These are phyloP conservation scores for Chaetoceros tenuissimus DNA, from an alignment of 108 stramenopile genomes.

Conservation along the genomic window DNA sequence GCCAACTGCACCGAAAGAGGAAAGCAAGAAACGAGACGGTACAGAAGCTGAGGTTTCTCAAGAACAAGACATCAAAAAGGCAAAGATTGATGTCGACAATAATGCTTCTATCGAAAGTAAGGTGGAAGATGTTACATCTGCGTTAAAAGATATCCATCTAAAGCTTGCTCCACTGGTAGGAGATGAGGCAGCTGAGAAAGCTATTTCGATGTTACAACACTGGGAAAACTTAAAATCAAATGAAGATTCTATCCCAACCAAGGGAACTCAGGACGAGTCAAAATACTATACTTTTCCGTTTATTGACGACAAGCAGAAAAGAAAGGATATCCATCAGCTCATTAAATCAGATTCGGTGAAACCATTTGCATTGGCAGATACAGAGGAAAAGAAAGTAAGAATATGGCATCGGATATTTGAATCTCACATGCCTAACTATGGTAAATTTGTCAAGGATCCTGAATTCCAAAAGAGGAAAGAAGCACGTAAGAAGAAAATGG, in stretches of 20 bases:
- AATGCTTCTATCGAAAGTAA: neutral
- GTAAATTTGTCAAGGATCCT: constrained; percentile 22
- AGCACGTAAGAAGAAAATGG: neutral
- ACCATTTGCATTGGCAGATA: constrained; percentile 53
- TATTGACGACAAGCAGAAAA: constrained; percentile 46
- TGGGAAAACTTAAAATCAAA: constrained; percentile 12
- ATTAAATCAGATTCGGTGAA: constrained; percentile 32
- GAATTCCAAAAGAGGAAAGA: constrained; percentile 10
- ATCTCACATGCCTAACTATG: constrained; percentile 65
- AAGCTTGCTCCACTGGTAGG: constrained; percentile 16
- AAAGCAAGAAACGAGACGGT: neutral
- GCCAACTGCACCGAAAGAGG: neutral
- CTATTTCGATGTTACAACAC: constrained; percentile 31
- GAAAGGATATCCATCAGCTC: constrained; percentile 50
- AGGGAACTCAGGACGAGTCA: constrained; percentile 3
- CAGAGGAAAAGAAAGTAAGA: constrained; percentile 50
- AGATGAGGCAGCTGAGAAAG: constrained; percentile 25
- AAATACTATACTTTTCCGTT: constrained; percentile 51
- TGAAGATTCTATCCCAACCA: constrained; percentile 3
- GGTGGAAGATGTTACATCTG: neutral
- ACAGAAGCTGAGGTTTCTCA: neutral
- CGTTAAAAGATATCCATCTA: neutral
- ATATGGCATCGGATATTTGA: constrained; percentile 65
- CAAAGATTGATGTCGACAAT: neutral
- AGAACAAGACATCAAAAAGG: constrained; percentile 15